Evolutionary conservation across 2,329 filamentous ascomycete species (phyloP).

Genomic region (Phialophora verrucosa): DNA sequence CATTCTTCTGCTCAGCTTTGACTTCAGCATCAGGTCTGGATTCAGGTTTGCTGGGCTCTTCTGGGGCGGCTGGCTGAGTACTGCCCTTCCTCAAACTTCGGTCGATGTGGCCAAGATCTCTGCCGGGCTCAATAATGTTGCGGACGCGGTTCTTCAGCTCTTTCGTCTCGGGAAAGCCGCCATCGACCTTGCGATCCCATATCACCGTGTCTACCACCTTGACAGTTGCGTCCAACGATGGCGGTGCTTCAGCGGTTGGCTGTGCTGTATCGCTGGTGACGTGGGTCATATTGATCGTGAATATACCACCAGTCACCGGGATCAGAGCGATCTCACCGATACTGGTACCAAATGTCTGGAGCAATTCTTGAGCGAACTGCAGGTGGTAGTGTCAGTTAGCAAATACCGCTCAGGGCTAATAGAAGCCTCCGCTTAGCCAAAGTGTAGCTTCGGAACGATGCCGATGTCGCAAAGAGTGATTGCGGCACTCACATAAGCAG

Average conservation of each 20-base stretch:
- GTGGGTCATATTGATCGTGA: constrained; percentile 71
- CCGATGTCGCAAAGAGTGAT: neutral
- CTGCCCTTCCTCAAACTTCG: constrained; percentile 49
- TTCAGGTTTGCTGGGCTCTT: constrained; percentile 12
- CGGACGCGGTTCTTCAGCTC: constrained; percentile 83
- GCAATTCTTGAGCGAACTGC: constrained; percentile 90
- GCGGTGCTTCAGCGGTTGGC: neutral
- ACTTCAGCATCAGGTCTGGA: constrained; percentile 1
- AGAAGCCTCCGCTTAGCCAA: neutral
- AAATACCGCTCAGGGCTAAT: neutral
- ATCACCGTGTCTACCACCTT: constrained; percentile 60
- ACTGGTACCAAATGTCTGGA: constrained; percentile 84
- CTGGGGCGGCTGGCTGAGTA: constrained; percentile 27
- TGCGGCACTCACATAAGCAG: constrained; percentile 74
- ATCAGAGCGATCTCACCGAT: constrained; percentile 88
- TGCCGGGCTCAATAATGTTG: constrained; percentile 77
- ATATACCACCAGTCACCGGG: constrained; percentile 82
- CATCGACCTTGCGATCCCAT: constrained; percentile 87
- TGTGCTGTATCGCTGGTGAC: constrained; percentile 13
- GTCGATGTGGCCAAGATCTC: constrained; percentile 83
- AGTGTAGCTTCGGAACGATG: constrained; percentile 1
- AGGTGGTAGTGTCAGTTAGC: constrained; percentile 16
- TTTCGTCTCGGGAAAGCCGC: constrained; percentile 93
- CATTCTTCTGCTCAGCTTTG: neutral
- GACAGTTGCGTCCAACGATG: constrained; percentile 21